Percentiles rank a stretch among this genome's conserved stretches.
Evolutionary conservation across 2,329 filamentous ascomycete species (phyloP).

Genomic region (Penicillium sp.): DNA sequence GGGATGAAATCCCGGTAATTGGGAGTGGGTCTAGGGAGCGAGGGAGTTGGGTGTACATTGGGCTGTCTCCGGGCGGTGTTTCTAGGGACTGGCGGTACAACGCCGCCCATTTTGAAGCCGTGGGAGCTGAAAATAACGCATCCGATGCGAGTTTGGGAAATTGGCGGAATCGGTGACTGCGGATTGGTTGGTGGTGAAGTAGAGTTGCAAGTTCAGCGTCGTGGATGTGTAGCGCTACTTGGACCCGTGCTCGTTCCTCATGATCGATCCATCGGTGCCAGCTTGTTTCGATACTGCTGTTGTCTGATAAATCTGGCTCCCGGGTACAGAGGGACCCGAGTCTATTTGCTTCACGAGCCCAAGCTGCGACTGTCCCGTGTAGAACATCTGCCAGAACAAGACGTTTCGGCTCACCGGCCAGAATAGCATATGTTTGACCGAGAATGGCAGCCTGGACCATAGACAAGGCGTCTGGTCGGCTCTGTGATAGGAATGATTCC

Average conservation of each 20-base stretch:
- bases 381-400: constrained; percentile 31
- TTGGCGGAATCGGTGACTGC: constrained; percentile 17
- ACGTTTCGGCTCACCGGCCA: constrained; percentile 28
- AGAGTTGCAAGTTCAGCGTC: constrained; percentile 31
- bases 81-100: constrained; percentile 1
- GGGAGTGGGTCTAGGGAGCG: not conserved
- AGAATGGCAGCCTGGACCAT: constrained; percentile 31
- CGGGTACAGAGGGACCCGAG: constrained; percentile 9
- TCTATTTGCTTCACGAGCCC: constrained; percentile 29
- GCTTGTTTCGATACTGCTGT: constrained; percentile 13
- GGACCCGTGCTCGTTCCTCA: constrained; percentile 30
- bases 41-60: not conserved
- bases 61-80: not conserved
- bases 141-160: constrained; percentile 19
- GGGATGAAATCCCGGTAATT: not conserved
- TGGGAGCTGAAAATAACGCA: constrained; percentile 16
- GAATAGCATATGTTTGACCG: constrained; percentile 31
- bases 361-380: constrained; percentile 31
- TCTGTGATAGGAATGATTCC: constrained; percentile 18
- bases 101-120: constrained; percentile 14
- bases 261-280: constrained; percentile 29
- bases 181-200: constrained; percentile 22
- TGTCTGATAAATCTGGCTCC: not conserved
- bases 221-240: constrained; percentile 28
- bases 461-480: constrained; percentile 17